Base-by-base conservation (phyloP, 495 filamentous ascomycete genomes). In the Annulohypoxylon maeteangense region DNA sequence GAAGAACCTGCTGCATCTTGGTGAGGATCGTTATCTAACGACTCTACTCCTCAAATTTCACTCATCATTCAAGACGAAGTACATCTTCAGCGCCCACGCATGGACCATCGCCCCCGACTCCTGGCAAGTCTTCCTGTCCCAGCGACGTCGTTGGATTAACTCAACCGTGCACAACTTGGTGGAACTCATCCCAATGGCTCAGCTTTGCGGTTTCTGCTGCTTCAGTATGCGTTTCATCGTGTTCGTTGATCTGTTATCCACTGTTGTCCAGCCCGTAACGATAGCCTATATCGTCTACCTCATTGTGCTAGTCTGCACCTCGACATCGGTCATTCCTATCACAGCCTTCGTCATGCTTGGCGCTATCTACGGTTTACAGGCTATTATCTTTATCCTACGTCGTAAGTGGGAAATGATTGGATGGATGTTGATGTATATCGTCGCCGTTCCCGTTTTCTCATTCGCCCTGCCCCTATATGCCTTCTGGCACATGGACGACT, bases 401-500 rank as follows among this genome's bases (percentile, higher is more conserved):
- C 90, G 95, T 69, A 97, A 97, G 83, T 99, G 95, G 95, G 93
- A 99, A 77, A 97, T 97, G 93, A 90, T 99, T 68, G 95, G 94
- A 14, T 99, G 95, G 95, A 97, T 99, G 94, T 81, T 99, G 67
- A 88, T 99, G 57, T 99, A 99, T 80, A 84, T 99, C 50, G 72
- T 95, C 23, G 96, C 95, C 57, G 90, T 97, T 60, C 95, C 95
- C 11, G 88, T 99, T 69, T 98, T 97, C 87, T 89, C 92, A 29
- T 91, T 97, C 68, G 94, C 88, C 56, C 85, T 99, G 7, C 95
- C 95, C 0, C 86, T 99, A 5, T 99, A 98, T 80, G 86, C 94
- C 47, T 99, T 99, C 88, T 99, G 95, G 95, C 87, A 98, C 81
- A 98, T 98, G 95, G 95, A 99, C 79, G 95, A 99, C 84, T 99